Evolutionary conservation across 257 asterid species (phyloP), one percentile per base, ranked within the genome.

Genomic region (Nicotiana attenuata): DNA sequence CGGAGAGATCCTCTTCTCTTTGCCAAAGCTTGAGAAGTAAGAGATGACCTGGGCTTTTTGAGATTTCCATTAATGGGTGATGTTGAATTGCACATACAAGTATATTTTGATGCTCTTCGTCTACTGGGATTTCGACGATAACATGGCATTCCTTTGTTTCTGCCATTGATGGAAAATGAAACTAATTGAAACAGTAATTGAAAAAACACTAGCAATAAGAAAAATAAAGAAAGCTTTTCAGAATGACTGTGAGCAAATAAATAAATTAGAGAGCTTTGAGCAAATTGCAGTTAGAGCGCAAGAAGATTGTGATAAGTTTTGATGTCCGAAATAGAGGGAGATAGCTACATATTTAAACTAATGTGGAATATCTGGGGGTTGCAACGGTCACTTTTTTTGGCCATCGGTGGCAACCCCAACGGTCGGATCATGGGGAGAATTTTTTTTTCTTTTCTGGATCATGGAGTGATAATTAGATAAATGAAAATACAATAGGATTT

Each of bases 21-120:
- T 96, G 99, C 97, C 94, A 90, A 50, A 96, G 98, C 90, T 96
- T 96, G 85, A 96, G 97, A 60, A 96, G 99, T 19, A 96, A 88
- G 67, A 94, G 91, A 76, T 96, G 98, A 38, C 98, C 99, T 10
- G 98, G 98, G 89, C 97, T 93, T 45, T 82, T 91, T 10, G 99
- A 92, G 84, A 96, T 94, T 83, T 96, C 99, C 84, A 92, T 89
- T 86, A 94, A 57, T 7, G 98, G 99, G 76, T 96, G 98, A 87
- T 91, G 88, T 41, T 87, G 91, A 73, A 92, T 84, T 7, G 90
- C 91, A 82, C 90, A 80, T 67, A 83, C 10, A 55, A 82, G 55
- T 47, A 28, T 80, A 29, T 81, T 88, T n/a, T 83, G 92, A 86
- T 91, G 95, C 88, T 90, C 97, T 69, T 85, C 90, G 68, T 90